Percentiles rank a stretch among this genome's conserved stretches.
phyloP scores from a whole-genome alignment of 805 yeast species.

The Hanseniaspora clermontiae region DNA sequence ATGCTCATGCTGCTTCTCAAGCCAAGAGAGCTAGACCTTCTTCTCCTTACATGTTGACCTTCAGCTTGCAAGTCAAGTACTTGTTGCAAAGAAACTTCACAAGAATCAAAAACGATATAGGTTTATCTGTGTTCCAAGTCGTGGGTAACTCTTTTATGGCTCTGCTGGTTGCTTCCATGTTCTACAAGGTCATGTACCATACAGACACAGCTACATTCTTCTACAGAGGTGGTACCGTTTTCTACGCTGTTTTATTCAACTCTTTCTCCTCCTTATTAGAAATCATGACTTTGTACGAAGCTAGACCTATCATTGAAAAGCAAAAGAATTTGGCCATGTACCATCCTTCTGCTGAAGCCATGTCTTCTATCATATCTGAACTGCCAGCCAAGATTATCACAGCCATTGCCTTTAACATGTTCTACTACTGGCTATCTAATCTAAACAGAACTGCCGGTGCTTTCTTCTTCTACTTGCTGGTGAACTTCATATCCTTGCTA shows the following conservation, averaged over 20 bases:
- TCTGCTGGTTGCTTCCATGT: conserved; percentile 44
- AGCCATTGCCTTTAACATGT: conserved; percentile 37
- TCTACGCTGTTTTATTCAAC: conserved; percentile 52
- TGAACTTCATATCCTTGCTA: conserved; percentile 34
- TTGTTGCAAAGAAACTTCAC: conserved; percentile 35
- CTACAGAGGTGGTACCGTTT: conserved; percentile 50
- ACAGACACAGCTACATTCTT: conserved; percentile 37
- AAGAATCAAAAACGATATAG: conserved; percentile 40
- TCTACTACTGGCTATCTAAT: conserved; percentile 42
- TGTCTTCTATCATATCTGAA: conserved; percentile 41
- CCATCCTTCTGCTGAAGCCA: conserved; percentile 48
- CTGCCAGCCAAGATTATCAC: conserved; percentile 38
- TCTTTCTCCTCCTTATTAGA: conserved; percentile 51
- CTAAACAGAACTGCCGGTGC: conserved; percentile 41
- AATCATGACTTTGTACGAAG: conserved; percentile 41
- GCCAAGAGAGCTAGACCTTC: conserved; percentile 34
- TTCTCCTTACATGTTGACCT: conserved; percentile 46
- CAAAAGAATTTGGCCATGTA: conserved; percentile 45
- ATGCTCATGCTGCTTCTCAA: conserved; percentile 42
- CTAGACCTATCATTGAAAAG: conserved; percentile 46
- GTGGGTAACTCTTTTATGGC: conserved; percentile 42
- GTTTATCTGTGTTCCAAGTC: conserved; percentile 33
- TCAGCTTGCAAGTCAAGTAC: conserved; percentile 39
- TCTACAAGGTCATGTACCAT: conserved; percentile 34
- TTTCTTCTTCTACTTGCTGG: conserved; percentile 41